A percentile compares a stretch with the other conserved stretches of the same genome.
Evolutionary conservation across 225 moss, liverwort and hornwort species (phyloP).

Genomic region (Bryum argenteum): DNA sequence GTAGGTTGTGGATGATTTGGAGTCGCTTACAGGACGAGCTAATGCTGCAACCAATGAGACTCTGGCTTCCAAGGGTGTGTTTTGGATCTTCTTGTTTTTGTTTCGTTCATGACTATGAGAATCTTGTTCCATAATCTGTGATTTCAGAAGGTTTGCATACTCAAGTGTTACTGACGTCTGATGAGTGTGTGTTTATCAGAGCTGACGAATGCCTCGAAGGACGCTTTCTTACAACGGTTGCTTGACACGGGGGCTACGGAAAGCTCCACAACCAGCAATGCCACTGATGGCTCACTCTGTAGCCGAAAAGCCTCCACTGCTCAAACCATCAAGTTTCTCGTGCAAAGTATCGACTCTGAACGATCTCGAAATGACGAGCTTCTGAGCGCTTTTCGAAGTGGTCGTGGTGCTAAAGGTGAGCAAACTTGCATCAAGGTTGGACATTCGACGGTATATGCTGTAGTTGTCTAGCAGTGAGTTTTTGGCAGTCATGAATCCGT

Average conservation of each 20-base stretch:
- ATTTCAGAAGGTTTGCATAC: neutral
- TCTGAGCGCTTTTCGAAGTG: constrained; percentile 57
- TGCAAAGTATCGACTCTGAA: constrained; percentile 83
- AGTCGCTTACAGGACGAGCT: constrained; percentile 67
- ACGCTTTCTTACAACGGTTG: constrained; percentile 80
- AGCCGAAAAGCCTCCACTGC: constrained; percentile 60
- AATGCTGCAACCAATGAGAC: constrained; percentile 69
- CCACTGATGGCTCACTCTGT: constrained; percentile 42
- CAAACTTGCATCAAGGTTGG: constrained; percentile 10
- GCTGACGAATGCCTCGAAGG: constrained; percentile 50
- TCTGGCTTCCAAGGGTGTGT: constrained; percentile 67
- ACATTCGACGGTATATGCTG: neutral
- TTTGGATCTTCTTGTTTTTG: constrained; percentile 7
- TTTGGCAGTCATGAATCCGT: neutral
- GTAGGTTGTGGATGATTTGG: constrained; percentile 94
- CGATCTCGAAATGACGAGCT: constrained; percentile 72
- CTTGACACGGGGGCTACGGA: constrained; percentile 91
- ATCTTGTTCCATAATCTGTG: neutral
- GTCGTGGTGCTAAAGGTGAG: constrained; percentile 65
- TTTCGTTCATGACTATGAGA: constrained; percentile 5
- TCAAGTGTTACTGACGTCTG: constrained; percentile 16
- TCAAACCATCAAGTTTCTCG: constrained; percentile 65
- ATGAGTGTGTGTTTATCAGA: constrained; percentile 41
- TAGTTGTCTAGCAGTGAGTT: neutral
- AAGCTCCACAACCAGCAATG: constrained; percentile 66